phyloP scores from a whole-genome alignment of 164 flowering plant species.

The Euptelea pleiosperma region DNA sequence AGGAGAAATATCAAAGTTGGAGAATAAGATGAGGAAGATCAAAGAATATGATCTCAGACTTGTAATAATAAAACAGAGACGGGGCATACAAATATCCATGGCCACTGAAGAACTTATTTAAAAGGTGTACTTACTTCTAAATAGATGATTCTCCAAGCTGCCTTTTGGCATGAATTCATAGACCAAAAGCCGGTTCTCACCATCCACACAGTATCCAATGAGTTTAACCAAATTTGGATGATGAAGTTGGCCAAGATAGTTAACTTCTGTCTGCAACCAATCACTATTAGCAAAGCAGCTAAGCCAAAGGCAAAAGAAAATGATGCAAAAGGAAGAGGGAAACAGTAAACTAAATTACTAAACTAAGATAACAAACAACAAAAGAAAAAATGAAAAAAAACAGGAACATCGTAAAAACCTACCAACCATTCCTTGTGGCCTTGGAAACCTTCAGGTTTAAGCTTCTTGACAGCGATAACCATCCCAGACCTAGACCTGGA shows the following conservation, averaged over 20 bases:
- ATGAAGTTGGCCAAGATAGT: conserved; percentile 80
- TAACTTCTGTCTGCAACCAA: conserved; percentile 78
- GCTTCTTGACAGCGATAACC: conserved; percentile 85
- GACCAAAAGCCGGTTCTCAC: conserved; percentile 77
- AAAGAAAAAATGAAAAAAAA: too few relatives aligned
- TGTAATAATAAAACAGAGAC: too few relatives aligned
- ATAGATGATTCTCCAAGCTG: conserved; percentile 88
- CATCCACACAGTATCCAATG: conserved; percentile 83
- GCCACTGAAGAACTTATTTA: background rate
- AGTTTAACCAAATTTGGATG: conserved; percentile 89
- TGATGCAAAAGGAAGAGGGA: background rate
- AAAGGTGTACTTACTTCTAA: conserved; percentile 59
- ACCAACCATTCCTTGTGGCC: conserved; percentile 60
- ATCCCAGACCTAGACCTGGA: conserved; percentile 69
- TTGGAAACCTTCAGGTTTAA: conserved; percentile 77
- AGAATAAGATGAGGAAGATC: too few relatives aligned
- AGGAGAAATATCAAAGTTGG: too few relatives aligned
- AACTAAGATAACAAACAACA: too few relatives aligned
- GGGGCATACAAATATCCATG: background rate
- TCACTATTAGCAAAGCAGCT: background rate
- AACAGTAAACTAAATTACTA: background rate
- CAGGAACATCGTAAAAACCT: conserved; percentile 5
- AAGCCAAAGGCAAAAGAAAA: background rate
- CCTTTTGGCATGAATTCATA: conserved; percentile 97
- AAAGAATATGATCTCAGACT: too few relatives aligned